Conservation (phyloP, 106 monocot species). For the Iris macrosiphon region DNA sequence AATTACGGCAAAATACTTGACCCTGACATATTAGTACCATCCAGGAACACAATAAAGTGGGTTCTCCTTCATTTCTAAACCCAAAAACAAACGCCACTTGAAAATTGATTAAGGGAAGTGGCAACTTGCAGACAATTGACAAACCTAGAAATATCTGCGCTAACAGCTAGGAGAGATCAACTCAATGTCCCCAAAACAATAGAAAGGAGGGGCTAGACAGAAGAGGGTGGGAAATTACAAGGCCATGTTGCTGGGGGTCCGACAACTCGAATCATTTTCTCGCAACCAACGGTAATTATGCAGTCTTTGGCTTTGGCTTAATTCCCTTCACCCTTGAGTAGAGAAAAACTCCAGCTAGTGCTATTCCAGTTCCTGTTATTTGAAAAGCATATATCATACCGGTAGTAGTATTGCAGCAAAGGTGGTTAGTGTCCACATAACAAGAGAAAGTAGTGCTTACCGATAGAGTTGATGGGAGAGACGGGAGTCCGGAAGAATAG, state of each 20-base stretch:
- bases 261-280: too few species aligned
- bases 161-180: not conserved
- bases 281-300: slow-evolving; percentile 13
- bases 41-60: too few species aligned
- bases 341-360: slow-evolving; percentile 82
- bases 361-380: slow-evolving; percentile 71
- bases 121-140: not conserved
- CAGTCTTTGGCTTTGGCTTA: slow-evolving; percentile 56
- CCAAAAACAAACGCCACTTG: not conserved
- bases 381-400: too few species aligned
- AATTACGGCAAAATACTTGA: too few species aligned
- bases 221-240: not conserved
- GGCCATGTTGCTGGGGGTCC: too few species aligned
- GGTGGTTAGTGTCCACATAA: too few species aligned
- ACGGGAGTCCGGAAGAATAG: slow-evolving; percentile 63
- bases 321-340: slow-evolving; percentile 78
- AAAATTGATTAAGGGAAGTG: slow-evolving; percentile 2
- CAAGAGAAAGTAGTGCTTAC: slow-evolving; percentile 36
- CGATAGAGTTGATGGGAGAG: slow-evolving; percentile 74
- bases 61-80: not conserved
- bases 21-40: too few species aligned
- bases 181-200: not conserved
- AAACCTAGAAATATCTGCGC: not conserved
- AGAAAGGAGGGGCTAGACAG: not conserved
- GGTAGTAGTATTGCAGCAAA: too few species aligned